Evolutionary conservation across 495 filamentous ascomycete genomes (phyloP).

Genomic region (Penicillium coprophilum): DNA sequence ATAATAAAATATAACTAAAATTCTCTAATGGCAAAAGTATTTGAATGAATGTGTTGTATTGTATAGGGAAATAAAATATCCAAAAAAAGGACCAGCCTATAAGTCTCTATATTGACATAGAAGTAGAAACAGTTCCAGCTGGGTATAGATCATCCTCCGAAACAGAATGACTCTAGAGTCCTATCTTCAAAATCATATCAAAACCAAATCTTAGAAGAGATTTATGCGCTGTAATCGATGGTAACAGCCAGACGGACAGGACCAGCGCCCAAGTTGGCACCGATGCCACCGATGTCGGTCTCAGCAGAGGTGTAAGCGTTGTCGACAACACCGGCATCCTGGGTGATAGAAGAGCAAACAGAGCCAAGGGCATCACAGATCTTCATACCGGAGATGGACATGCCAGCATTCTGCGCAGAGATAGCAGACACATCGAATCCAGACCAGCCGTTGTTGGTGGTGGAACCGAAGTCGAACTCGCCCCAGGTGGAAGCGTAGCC

Average conservation of each 20-base stretch:
- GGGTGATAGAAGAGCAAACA: conserved; percentile 36
- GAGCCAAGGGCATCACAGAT: conserved; percentile 31
- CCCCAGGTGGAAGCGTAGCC: conserved; percentile 46
- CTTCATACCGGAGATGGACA: conserved; percentile 36
- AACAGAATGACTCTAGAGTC: conserved; percentile 10
- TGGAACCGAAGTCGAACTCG: conserved; percentile 43
- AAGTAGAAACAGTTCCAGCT: conserved; percentile 23
- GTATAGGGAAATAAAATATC: too few species aligned
- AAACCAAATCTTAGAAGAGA: conserved; percentile 9
- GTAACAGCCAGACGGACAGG: conserved; percentile 31
- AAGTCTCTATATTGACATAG: conserved; percentile 24
- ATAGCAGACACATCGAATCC: conserved; percentile 48
- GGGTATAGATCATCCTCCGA: conserved; percentile 20
- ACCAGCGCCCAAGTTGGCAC: conserved; percentile 36
- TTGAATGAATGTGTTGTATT: conserved; percentile 19
- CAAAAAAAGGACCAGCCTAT: conserved; percentile 25
- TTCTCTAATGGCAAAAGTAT: too few species aligned
- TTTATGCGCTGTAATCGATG: conserved; percentile 35
- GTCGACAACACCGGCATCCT: conserved; percentile 25
- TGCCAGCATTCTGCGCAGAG: conserved; percentile 33
- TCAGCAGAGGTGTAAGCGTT: conserved; percentile 41
- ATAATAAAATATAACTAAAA: too few species aligned
- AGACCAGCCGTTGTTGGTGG: conserved; percentile 39
- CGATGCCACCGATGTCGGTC: conserved; percentile 40
- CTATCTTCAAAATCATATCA: conserved; percentile 17